Base-by-base conservation (phyloP, 306 rosid genomes). In the Heteromeles arbutifolia region DNA sequence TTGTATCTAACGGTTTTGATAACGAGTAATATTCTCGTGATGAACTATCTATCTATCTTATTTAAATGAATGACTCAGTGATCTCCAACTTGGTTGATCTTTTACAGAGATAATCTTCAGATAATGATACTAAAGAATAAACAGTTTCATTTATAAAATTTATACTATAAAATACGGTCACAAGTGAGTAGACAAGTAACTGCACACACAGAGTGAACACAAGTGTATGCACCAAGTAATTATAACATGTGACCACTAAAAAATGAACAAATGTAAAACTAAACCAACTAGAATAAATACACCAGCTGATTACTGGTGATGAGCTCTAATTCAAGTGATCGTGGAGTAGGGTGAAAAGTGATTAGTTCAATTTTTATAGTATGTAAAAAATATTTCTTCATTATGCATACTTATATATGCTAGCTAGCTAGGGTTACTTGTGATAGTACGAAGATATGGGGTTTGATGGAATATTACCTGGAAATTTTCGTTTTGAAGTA, bases 401-500 rank as follows among this genome's bases (percentile, higher is more conserved):
- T 15, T 48, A 48, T 48, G 54, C 5, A 48, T 48, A 48, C 7
- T 15, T 48, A 15, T 48, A 48, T 4, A 48, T 48, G 54, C 6
- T 7, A 56, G 28, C 13, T 56, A 9, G 62, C 14, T 56, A 3
- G 28, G 26, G 62, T 54, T n/a, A 56, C 26, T 56, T 56, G 62
- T 22, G 19, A 62, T 26, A 14, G 66, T 24, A 2, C 32, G 8
- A 61, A 61, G 18, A 25, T 59, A 24, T 61, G 31, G 37, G 66
- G 37, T 62, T 62, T 62, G 41, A 18, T 64, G 21, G 21, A 63
- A 56, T 28, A 57, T 58, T 89, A 93, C 98, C 98, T 87, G 93
- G 77, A 92, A 92, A 77, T 79, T 74, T 15, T 90, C 84, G 72
- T 87, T 92, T 77, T 90, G 98, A 67, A 95, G 92, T 87, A 92